These are phyloP conservation scores for Fusarium veterinarium DNA, from an alignment of 2,329 filamentous ascomycete genomes.

Conservation along the genomic window DNA sequence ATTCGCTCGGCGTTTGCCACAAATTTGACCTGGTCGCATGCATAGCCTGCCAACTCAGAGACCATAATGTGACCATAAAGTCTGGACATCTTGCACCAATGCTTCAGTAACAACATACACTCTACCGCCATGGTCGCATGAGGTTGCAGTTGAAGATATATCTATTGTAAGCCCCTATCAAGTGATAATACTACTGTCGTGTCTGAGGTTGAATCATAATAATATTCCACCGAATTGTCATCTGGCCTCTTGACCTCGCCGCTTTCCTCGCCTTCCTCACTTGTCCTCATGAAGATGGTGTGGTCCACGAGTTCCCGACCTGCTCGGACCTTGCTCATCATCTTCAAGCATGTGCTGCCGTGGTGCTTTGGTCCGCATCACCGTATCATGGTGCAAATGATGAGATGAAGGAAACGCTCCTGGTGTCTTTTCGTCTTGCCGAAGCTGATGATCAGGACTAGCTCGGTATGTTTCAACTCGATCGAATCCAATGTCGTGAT, in stretches of 20 bases:
- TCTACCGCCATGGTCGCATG: not conserved
- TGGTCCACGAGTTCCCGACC: slow-evolving; percentile 1
- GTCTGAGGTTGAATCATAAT: slow-evolving; percentile 23
- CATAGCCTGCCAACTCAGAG: slow-evolving; percentile 23
- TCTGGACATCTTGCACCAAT: not conserved
- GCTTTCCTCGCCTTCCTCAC: not conserved
- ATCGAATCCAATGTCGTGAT: slow-evolving; percentile 25
- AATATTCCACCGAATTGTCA: not conserved
- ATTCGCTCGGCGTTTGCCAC: not conserved
- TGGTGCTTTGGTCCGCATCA: slow-evolving; percentile 1
- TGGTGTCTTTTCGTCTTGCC: slow-evolving; percentile 16
- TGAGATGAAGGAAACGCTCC: slow-evolving; percentile 24
- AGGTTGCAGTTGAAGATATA: slow-evolving; percentile 10
- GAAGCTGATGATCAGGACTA: slow-evolving; percentile 28
- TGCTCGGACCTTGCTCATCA: slow-evolving; percentile 19
- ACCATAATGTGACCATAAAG: not conserved
- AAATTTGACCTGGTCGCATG: slow-evolving; percentile 10
- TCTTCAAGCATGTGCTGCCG: slow-evolving; percentile 29
- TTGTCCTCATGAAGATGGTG: slow-evolving; percentile 36
- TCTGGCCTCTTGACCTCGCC: not conserved
- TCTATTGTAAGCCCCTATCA: slow-evolving; percentile 25
- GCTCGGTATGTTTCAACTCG: slow-evolving; percentile 8
- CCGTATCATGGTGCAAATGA: slow-evolving; percentile 21
- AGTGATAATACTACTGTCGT: slow-evolving; percentile 34
- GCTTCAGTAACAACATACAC: not conserved